phyloP scores from a whole-genome alignment of 805 yeast genomes.

The Sugiyamaella lignohabitans region DNA sequence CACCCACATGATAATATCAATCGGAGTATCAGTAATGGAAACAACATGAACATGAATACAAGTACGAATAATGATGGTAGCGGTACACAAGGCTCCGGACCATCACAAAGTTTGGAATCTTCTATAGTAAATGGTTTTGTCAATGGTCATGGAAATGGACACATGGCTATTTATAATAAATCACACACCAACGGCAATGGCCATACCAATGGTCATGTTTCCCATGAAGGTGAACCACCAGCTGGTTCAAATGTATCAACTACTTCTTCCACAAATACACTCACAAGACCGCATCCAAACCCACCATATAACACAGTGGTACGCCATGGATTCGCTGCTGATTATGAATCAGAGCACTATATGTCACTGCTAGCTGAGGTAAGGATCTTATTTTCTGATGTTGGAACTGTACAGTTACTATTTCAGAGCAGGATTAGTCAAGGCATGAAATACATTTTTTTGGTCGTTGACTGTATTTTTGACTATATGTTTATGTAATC shows the following conservation, averaged over 20 bases:
- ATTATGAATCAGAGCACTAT: conserved; percentile 47
- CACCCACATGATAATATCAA: not conserved
- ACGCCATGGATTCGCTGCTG: conserved; percentile 58
- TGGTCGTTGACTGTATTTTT: too few relatives aligned
- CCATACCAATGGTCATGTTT: not conserved
- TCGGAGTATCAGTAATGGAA: not conserved
- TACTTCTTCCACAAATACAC: not conserved
- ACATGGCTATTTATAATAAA: not conserved
- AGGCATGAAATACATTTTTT: too few relatives aligned
- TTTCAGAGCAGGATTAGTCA: too few relatives aligned
- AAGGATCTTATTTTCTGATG: not conserved
- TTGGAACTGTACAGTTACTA: not conserved
- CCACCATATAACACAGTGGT: conserved; percentile 31
- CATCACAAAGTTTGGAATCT: not conserved
- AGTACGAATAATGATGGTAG: not conserved
- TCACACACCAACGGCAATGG: not conserved
- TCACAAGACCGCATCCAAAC: not conserved
- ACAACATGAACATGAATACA: too few relatives aligned
- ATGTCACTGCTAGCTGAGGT: conserved; percentile 42
- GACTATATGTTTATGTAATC: too few relatives aligned
- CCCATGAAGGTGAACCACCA: not conserved
- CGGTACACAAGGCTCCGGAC: not conserved
- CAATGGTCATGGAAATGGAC: too few relatives aligned
- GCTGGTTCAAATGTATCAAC: not conserved
- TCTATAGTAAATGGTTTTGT: not conserved